Percentiles rank a stretch among this genome's conserved stretches.
These are phyloP conservation scores for Orbilia quercus DNA, from an alignment of 2,329 filamentous ascomycete species.

Conservation along the genomic window DNA sequence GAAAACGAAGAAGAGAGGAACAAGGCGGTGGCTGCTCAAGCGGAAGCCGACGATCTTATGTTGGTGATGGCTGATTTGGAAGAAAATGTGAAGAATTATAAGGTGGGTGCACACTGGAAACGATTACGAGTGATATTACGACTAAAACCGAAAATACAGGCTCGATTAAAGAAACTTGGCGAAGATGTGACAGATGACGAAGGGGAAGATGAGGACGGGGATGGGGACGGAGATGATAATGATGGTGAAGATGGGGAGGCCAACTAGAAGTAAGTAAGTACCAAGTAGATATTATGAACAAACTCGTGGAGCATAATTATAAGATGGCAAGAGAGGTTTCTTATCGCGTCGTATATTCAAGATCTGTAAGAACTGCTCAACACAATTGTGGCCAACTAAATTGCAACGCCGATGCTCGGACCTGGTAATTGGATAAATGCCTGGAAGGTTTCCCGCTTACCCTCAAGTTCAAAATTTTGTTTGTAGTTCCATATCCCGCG, in stretches of 20 bases:
- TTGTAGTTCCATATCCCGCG: not conserved
- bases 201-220: conserved; percentile 70
- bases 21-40: conserved; percentile 73
- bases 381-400: not conserved
- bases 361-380: no score
- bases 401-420: conserved; percentile 48
- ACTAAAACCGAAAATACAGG: conserved; percentile 62
- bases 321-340: not conserved
- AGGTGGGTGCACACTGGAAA: conserved; percentile 68
- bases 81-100: conserved; percentile 79
- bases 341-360: no score
- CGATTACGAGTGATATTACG: not conserved
- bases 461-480: not conserved
- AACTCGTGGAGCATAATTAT: not conserved
- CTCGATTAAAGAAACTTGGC: conserved; percentile 74
- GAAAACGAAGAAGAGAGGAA: conserved; percentile 68
- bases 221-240: conserved; percentile 62
- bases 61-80: conserved; percentile 85
- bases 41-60: conserved; percentile 81
- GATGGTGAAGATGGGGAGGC: conserved; percentile 12
- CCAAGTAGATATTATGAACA: not conserved
- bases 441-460: conserved; percentile 25
- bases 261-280: not conserved
- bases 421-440: conserved; percentile 48
- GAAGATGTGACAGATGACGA: conserved; percentile 81